Base-by-base conservation (phyloP, 2,329 filamentous ascomycete genomes). In the Curvularia sp. region DNA sequence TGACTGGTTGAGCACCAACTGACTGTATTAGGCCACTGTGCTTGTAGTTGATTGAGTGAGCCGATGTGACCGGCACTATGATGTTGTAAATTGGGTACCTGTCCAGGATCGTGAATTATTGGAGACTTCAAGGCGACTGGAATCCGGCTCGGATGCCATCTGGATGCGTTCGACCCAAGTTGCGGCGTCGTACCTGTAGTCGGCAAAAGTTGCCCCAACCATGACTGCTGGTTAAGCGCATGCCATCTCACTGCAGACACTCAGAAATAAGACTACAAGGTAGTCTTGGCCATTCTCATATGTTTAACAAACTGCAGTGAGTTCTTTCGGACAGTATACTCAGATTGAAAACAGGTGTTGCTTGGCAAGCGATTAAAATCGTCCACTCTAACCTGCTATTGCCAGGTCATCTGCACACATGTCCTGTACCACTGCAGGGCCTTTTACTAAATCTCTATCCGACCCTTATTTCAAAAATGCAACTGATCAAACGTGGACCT, bases 51-150 rank as follows among this genome's bases (percentile, higher is more conserved):
- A 44, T 15, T 13, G 22, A 47, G 39, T 10, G 30, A 44, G 13
- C 15, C 20, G 15, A 49, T 22, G 54, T 54, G 30, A 55, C 18
- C n/a, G 26, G 46, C n/a, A 28, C 20, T 6, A 41, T 53, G 51
- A 53, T n/a, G 22, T 30, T 47, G 7, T 41, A n/a, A 22, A 15
- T 41, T 12, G 31, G 10, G 10, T 22, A 41, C 9, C 7, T n/a
- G 24, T 8, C 22, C 15, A 2, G 4, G 13, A 38, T 39, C 7
- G 30, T 24, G 46, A 44, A n/a, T 5, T 28, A 9, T 5, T 24
- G 13, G 46, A 35, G 5, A 20, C n/a, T 20, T 3, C 31, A 33
- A 24, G 28, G 10, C 28, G 22, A 24, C 22, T 49, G 6, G 22
- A 39, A 13, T 47, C 5, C 18, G 43, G n/a, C 26, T 30, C 28